Conservation (phyloP, 2,329 filamentous ascomycete species). For the Fusarium subglutinans region DNA sequence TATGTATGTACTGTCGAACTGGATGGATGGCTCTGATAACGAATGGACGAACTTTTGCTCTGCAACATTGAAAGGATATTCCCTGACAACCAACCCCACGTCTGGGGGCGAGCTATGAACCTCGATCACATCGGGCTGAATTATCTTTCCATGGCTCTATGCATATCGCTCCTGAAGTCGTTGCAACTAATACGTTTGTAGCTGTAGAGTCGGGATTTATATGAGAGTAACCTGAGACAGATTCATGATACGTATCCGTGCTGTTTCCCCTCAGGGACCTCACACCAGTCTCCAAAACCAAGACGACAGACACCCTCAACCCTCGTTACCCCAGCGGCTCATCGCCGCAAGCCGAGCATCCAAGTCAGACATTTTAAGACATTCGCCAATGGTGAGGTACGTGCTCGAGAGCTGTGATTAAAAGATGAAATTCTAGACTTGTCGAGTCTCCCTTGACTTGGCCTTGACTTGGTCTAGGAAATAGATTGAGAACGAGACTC, state of each 20-base stretch:
- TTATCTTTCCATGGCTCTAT: conserved; percentile 1
- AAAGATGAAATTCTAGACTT: neutral
- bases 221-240: neutral
- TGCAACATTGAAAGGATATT: neutral
- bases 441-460: conserved; percentile 19
- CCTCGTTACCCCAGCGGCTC: conserved; percentile 12
- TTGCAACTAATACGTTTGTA: neutral
- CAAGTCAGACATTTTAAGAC: conserved; percentile 24
- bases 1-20: neutral
- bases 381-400: conserved; percentile 3
- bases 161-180: neutral
- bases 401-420: neutral
- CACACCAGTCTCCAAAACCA: conserved; percentile 11
- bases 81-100: conserved; percentile 20
- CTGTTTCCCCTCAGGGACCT: conserved; percentile 20
- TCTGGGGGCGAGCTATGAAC: conserved; percentile 3
- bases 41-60: conserved; percentile 7
- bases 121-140: neutral
- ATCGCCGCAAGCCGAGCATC: conserved; percentile 19
- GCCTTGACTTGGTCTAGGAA: conserved; percentile 10
- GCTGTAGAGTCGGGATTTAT: neutral
- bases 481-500: neutral
- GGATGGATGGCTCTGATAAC: conserved; percentile 14
- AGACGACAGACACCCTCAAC: conserved; percentile 12
- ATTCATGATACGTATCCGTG: neutral